Percentiles rank a stretch among this genome's conserved stretches.
Conservation (phyloP, 1,139 yeast genomes). For the Kurtzmaniella natalensis region DNA sequence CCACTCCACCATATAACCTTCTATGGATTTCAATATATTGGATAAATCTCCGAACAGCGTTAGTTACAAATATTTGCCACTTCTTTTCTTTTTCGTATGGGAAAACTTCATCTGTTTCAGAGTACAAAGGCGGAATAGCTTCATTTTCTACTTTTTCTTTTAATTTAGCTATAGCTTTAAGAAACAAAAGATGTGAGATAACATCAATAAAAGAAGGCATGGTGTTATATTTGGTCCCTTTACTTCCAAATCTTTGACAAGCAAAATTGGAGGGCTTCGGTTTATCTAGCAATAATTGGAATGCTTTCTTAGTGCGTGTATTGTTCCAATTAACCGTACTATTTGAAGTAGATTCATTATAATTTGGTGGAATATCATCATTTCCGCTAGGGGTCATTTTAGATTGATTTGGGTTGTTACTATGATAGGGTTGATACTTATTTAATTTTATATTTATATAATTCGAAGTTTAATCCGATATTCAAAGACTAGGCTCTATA, state of each 20-base stretch:
- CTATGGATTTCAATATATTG: constrained; percentile 20
- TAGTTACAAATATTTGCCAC: constrained; percentile 27
- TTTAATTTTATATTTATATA: no score
- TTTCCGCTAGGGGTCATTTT: no score
- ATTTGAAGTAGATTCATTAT: no score
- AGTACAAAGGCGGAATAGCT: neutral
- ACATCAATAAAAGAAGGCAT: constrained; percentile 16
- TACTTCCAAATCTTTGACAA: neutral
- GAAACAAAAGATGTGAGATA: constrained; percentile 27
- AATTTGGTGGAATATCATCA: no score
- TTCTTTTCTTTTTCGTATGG: constrained; percentile 10
- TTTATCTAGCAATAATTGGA: neutral
- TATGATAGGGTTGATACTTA: no score
- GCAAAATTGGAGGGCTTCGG: neutral
- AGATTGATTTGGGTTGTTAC: no score
- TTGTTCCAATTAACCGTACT: no score
- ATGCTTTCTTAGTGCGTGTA: no score
- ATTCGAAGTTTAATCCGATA: no score
- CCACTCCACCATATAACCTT: neutral
- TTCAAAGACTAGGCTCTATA: no score
- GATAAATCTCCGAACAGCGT: constrained; percentile 27
- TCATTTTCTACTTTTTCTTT: constrained; percentile 12
- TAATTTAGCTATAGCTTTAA: constrained; percentile 23
- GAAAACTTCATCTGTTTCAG: neutral
- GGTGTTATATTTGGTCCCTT: neutral